A percentile compares a stretch with the other conserved stretches of the same genome.
These are phyloP conservation scores for Colletotrichum eremochloae DNA, from an alignment of 2,329 filamentous ascomycete genomes.

Conservation along the genomic window DNA sequence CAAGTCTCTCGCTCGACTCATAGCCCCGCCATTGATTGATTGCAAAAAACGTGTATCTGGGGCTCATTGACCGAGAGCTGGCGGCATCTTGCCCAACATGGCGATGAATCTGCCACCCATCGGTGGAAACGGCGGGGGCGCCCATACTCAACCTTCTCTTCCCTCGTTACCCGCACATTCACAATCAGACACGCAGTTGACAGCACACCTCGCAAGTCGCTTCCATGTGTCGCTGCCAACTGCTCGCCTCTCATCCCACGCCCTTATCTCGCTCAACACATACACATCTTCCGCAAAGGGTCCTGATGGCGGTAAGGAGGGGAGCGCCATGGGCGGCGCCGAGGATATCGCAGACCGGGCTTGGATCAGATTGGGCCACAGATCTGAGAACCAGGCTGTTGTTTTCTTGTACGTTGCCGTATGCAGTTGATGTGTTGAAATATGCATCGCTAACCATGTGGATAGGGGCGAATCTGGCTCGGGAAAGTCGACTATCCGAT, in stretches of 20 bases:
- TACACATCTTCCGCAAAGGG: slow-evolving; percentile 92
- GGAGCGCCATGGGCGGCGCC: slow-evolving; percentile 90
- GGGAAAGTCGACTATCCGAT: slow-evolving; percentile 94
- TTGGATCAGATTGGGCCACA: slow-evolving; percentile 85
- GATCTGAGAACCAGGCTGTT: slow-evolving; percentile 93
- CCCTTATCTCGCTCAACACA: slow-evolving; percentile 92
- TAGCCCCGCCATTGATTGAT: slow-evolving; percentile 12
- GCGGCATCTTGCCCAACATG: slow-evolving; percentile 62
- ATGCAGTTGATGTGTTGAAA: not conserved
- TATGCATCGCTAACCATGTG: slow-evolving; percentile 8
- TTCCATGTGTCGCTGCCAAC: slow-evolving; percentile 94
- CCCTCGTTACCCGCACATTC: slow-evolving; percentile 88
- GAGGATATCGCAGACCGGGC: slow-evolving; percentile 92
- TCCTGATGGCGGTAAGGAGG: slow-evolving; percentile 90
- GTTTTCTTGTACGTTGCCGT: slow-evolving; percentile 83
- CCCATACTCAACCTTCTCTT: slow-evolving; percentile 87
- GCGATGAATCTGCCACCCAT: slow-evolving; percentile 69
- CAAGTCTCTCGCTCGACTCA: not conserved
- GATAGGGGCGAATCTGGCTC: slow-evolving; percentile 92
- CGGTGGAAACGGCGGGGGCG: slow-evolving; percentile 65
- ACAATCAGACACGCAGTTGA: slow-evolving; percentile 83
- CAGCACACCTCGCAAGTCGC: slow-evolving; percentile 85
- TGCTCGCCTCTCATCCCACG: slow-evolving; percentile 90
- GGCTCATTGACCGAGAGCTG: slow-evolving; percentile 15
- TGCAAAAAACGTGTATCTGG: slow-evolving; percentile 16